phyloP scores from a whole-genome alignment of 2,329 filamentous ascomycete species.

The Aspergillus ibericus region DNA sequence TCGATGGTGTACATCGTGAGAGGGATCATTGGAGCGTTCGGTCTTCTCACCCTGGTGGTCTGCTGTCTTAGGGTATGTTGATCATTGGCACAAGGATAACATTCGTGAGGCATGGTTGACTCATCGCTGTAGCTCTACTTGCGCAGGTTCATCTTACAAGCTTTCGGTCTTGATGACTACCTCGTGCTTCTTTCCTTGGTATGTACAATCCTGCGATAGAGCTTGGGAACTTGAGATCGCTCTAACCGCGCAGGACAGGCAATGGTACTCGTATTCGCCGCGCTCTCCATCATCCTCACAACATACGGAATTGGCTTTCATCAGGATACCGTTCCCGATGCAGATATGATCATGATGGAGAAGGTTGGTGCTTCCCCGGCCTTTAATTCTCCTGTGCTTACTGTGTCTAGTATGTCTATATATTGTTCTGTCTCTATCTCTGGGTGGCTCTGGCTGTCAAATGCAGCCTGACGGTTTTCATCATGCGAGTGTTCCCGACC shows the following conservation, averaged over 20 bases:
- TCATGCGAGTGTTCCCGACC: background rate
- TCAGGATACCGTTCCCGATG: background rate
- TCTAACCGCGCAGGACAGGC: background rate
- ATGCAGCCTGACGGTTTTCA: background rate
- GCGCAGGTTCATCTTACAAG: background rate
- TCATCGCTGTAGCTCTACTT: background rate
- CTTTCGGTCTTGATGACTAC: background rate
- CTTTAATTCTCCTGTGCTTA: background rate
- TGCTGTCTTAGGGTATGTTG: background rate
- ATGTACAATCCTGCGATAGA: background rate
- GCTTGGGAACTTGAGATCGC: background rate
- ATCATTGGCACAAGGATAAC: background rate
- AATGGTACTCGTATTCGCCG: background rate
- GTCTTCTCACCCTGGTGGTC: constrained; percentile 12
- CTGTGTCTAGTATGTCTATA: background rate
- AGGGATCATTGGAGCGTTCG: constrained; percentile 9
- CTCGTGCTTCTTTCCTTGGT: background rate
- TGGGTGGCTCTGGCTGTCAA: background rate
- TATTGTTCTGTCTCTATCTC: background rate
- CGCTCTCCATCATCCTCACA: background rate
- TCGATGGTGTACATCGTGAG: background rate
- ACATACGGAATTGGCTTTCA: background rate
- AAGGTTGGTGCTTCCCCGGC: background rate
- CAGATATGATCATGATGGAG: background rate
- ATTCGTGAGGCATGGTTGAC: background rate